Conservation (phyloP, 495 filamentous ascomycete species). For the Hapsidospora chrysogenum region DNA sequence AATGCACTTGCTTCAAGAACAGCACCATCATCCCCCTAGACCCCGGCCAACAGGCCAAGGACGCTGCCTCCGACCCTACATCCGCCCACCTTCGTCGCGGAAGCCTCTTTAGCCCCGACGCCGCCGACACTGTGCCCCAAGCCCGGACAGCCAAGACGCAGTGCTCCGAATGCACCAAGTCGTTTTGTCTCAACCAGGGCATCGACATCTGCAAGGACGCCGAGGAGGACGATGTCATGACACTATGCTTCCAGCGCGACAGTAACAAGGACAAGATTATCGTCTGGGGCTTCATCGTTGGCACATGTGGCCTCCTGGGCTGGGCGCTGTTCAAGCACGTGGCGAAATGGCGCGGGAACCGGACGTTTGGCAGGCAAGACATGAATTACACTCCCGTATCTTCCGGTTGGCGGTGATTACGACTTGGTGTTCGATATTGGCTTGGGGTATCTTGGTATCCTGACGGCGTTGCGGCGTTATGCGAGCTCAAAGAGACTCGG, state of each 20-base stretch:
- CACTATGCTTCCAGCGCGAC: conserved; percentile 87
- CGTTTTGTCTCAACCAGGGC: conserved; percentile 74
- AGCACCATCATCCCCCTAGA: conserved; percentile 73
- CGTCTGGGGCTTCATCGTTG: conserved; percentile 80
- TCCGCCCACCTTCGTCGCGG: conserved; percentile 12
- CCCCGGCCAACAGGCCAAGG: conserved; percentile 12
- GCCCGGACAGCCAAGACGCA: conserved; percentile 15
- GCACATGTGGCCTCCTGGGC: conserved; percentile 62
- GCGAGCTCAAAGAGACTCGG: too few relatives aligned
- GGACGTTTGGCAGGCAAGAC: neutral
- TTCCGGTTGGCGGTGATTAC: too few relatives aligned
- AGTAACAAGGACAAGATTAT: conserved; percentile 79
- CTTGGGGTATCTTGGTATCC: too few relatives aligned
- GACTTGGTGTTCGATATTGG: too few relatives aligned
- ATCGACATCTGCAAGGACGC: conserved; percentile 73
- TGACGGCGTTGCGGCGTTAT: too few relatives aligned
- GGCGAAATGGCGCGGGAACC: conserved; percentile 34
- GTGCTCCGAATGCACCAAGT: conserved; percentile 80
- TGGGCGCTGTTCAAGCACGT: conserved; percentile 52
- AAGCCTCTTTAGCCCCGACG: conserved; percentile 5
- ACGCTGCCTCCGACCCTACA: conserved; percentile 15
- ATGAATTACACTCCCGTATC: neutral
- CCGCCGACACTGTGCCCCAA: neutral
- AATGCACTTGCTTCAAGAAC: conserved; percentile 90
- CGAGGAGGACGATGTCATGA: conserved; percentile 74